Evolutionary conservation across 257 asterid species (phyloP), one percentile per base, ranked within the genome.

Genomic region (Primulina eburnea): DNA sequence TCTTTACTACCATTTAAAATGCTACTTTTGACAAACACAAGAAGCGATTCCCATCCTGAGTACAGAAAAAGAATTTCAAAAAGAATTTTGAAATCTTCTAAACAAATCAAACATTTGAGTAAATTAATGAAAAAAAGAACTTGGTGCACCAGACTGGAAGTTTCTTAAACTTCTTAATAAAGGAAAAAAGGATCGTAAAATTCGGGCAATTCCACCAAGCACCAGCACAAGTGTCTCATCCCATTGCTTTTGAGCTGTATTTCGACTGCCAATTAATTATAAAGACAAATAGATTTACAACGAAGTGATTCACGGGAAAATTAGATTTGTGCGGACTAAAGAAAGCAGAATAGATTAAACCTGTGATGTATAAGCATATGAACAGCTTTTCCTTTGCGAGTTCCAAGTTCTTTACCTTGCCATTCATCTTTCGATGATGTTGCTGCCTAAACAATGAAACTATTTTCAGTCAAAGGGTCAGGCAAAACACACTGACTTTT

Each of bases 361-460:
- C 98, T 93, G 80, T 93, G 98, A 82, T 93, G 98, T 87, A 93
- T 90, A 71, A 90, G 98, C 98, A 93, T 93, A 80, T 93, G 98
- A 66, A 93, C 92, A 47, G 98, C 94, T 89, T 90, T 93, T 72
- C 98, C 98, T 78, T 90, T 89, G 78, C 85, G 92, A 69, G 92
- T 93, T 83, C 98, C 98, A 76, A 93, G 96, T 82, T 93, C 98
- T 80, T 87, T 93, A 69, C 98, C 98, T 34, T 90, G 95, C 97
- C 97, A 90, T 84, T 93, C 98, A 82, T 87, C 96, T 83, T 86
- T 90, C 47, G 98, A 93, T n/a, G 98, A 93, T 57, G 98, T 89
- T 70, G 96, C 96, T 77, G 95, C 96, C 98, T 93, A 68, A 67
- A 75, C 66, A 69, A 11, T 71, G 72, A 69, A 80, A 63, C 60